Evolutionary conservation across 2,329 filamentous ascomycete species (phyloP).

Genomic region (Annulohypoxylon truncatum): DNA sequence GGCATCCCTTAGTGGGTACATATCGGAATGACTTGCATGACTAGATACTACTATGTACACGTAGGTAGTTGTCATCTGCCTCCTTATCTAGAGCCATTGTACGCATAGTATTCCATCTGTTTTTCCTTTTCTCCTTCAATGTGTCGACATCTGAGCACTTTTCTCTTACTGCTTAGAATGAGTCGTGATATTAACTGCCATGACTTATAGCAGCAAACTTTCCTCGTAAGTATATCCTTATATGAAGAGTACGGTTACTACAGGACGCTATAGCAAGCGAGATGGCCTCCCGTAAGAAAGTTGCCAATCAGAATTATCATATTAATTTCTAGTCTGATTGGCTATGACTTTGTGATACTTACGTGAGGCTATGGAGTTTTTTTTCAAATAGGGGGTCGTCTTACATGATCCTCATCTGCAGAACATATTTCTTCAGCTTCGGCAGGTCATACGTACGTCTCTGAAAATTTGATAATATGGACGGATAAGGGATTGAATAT

Average conservation of each 20-base stretch:
- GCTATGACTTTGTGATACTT: neutral
- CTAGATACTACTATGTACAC: neutral
- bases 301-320: neutral
- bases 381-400: neutral
- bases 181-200: slow-evolving; percentile 14
- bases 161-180: neutral
- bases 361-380: neutral
- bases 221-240: neutral
- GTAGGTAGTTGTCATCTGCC: slow-evolving; percentile 11
- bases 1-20: slow-evolving; percentile 26
- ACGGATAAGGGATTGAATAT: neutral
- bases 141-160: neutral
- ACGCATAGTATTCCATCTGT: neutral
- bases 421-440: neutral
- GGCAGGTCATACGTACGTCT: neutral
- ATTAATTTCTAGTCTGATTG: neutral
- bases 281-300: neutral
- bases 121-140: neutral
- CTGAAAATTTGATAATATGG: neutral
- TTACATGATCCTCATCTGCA: neutral
- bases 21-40: slow-evolving; percentile 40
- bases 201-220: slow-evolving; percentile 6
- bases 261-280: neutral
- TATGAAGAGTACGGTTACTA: too few species aligned
- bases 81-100: neutral